Percentiles rank a stretch among this genome's conserved stretches.
phyloP scores from a whole-genome alignment of 2,329 filamentous ascomycete species.

The Fusarium palustre region DNA sequence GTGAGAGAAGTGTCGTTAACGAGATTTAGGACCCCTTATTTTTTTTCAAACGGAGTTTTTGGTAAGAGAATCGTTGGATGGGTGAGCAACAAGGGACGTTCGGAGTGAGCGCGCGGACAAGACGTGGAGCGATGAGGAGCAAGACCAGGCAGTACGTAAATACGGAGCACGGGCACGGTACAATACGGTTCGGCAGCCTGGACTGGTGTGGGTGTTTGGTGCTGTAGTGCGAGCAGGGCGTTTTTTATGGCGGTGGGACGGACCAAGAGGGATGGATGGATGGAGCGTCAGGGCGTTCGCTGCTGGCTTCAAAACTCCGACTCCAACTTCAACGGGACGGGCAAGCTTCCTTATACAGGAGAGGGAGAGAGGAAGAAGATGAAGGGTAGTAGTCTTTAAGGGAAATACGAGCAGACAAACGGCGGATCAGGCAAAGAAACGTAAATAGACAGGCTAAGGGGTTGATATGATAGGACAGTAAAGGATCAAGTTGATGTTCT shows the following conservation, averaged over 20 bases:
- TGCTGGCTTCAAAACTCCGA: slow-evolving; percentile 25
- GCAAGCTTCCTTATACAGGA: slow-evolving; percentile 18
- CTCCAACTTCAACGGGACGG: background rate
- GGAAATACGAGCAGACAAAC: slow-evolving; percentile 44
- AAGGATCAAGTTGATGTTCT: slow-evolving; percentile 21
- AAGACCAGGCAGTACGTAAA: slow-evolving; percentile 33
- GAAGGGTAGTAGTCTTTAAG: background rate
- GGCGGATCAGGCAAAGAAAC: slow-evolving; percentile 5
- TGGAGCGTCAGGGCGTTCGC: slow-evolving; percentile 8
- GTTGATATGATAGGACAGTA: slow-evolving; percentile 19
- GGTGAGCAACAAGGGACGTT: slow-evolving; percentile 42
- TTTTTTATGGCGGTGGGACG: slow-evolving; percentile 47
- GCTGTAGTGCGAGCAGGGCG: slow-evolving; percentile 27
- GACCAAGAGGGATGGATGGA: slow-evolving; percentile 13
- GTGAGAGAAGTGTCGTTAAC: slow-evolving; percentile 27
- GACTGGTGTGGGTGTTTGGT: slow-evolving; percentile 5
- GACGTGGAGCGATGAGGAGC: slow-evolving; percentile 37
- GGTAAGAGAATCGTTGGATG: slow-evolving; percentile 36
- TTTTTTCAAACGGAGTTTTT: slow-evolving; percentile 39
- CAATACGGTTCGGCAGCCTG: slow-evolving; percentile 26
- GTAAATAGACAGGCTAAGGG: slow-evolving; percentile 27
- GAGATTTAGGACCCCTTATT: slow-evolving; percentile 41
- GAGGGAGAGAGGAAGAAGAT: slow-evolving; percentile 7
- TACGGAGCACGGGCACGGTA: slow-evolving; percentile 36
- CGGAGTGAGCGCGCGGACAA: slow-evolving; percentile 36